Base-by-base conservation (phyloP, 805 yeast species). In the Wickerhamomyces queroliae region DNA sequence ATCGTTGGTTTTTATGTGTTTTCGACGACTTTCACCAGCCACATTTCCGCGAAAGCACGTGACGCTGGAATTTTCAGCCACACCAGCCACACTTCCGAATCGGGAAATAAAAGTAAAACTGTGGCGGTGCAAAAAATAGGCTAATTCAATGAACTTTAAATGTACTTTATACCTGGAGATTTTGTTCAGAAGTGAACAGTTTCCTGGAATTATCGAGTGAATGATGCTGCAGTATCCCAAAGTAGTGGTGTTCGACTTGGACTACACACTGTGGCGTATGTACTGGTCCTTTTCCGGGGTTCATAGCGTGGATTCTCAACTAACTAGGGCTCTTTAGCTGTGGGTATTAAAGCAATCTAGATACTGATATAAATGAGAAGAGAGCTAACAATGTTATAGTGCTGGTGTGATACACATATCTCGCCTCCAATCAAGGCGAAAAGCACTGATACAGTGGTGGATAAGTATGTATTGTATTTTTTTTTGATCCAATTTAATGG, bases 321-420 rank as follows among this genome's bases (percentile, higher is more conserved):
- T 22, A n/a, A 41, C 20, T 20, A 30, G 18, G 15, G 31, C 33
- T 37, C 24, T 20, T 6, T 16, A 40, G 50, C 50, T 35, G 48
- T 45, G 43, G 6, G 47, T 26, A 22, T 11, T 10, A 22, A 12
- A 17, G 23, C 8, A 31, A 35, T 29, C 15, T 9, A 10, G 18
- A 38, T 23, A 8, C 8, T 23, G 31, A 16, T 10, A n/a, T n/a
- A 13, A 28, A 17, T 9, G 31, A 16, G 11, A n/a, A 10, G 15
- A 25, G 13, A 8, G 5, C 28, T 25, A 25, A 25, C 28, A 25
- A 25, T 6, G 28, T n/a, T n/a, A 25, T 6, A 63, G 37, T 78
- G 81, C 45, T 83, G 90, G 90, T 83, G 90, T 58, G 90, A 83
- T 50, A 82, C 87, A 1, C 90, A 83, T 52, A 67, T 84, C 17